A percentile compares a stretch with the other conserved stretches of the same genome.
phyloP scores from a whole-genome alignment of 1,284 basidiomycete genomes.

The Sporisorium scitamineum region DNA sequence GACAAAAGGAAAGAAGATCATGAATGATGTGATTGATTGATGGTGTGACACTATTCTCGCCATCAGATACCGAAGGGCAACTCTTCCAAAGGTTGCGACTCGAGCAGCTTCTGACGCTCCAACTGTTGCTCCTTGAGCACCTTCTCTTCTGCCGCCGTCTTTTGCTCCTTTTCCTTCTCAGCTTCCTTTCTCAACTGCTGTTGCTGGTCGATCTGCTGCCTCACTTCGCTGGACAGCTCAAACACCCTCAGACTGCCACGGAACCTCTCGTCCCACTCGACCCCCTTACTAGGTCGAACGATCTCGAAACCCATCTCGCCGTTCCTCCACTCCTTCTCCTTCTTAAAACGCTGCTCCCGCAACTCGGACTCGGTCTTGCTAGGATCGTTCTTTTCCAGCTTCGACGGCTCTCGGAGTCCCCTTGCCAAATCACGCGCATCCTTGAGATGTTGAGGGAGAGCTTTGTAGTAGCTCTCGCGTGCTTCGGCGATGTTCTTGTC shows the following conservation, averaged over 20 bases:
- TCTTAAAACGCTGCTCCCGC: constrained; percentile 73
- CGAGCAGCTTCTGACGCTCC: constrained; percentile 32
- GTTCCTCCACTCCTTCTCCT: constrained; percentile 84
- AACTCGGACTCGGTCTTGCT: constrained; percentile 89
- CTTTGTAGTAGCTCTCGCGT: constrained; percentile 82
- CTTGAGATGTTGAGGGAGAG: constrained; percentile 78
- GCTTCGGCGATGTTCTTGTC: constrained; percentile 77
- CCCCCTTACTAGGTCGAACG: constrained; percentile 76
- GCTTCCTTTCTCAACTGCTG: constrained; percentile 29
- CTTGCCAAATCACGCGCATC: constrained; percentile 81
- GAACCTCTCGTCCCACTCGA: constrained; percentile 83
- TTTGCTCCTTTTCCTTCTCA: constrained; percentile 19
- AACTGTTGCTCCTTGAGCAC: constrained; percentile 27
- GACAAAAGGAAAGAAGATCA: too few relatives aligned
- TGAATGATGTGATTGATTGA: neutral
- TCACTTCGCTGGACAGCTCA: constrained; percentile 38
- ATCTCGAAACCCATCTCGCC: constrained; percentile 83
- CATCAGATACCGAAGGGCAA: constrained; percentile 9
- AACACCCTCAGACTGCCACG: constrained; percentile 75
- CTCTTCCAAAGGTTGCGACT: constrained; percentile 44
- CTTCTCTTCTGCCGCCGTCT: constrained; percentile 18
- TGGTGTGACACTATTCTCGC: neutral
- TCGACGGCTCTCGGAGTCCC: constrained; percentile 84
- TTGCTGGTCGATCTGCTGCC: constrained; percentile 32
- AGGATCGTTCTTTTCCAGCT: constrained; percentile 82